Evolutionary conservation across 176 grass and related monocot species (phyloP).

Genomic region (Rhynchospora tenuis): DNA sequence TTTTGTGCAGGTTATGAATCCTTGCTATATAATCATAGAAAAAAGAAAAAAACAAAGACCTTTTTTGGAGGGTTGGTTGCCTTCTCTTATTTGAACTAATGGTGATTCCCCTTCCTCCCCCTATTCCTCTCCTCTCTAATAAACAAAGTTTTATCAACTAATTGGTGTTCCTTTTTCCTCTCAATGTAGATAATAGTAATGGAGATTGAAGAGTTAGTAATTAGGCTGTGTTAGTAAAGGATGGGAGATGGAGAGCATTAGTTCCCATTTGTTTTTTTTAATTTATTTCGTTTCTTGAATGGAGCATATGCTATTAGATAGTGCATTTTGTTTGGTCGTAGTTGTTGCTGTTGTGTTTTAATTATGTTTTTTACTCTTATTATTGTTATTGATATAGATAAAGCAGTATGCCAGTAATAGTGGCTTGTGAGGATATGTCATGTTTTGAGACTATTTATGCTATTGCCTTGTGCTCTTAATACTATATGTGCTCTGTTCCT

Average conservation of each 20-base stretch:
- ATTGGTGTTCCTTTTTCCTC: background rate
- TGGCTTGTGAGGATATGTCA: background rate
- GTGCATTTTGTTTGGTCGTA: background rate
- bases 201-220: constrained; percentile 9
- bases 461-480: background rate
- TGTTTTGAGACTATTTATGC: background rate
- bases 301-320: background rate
- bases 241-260: constrained; percentile 16
- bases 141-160: background rate
- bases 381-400: constrained; percentile 1
- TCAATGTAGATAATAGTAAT: constrained; percentile 13
- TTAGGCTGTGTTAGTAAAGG: constrained; percentile 1
- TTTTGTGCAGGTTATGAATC: constrained; percentile 19
- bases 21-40: constrained; percentile 25
- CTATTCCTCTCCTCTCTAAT: background rate
- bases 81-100: constrained; percentile 20
- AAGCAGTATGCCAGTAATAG: background rate
- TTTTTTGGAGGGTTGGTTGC: background rate
- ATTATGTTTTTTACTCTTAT: background rate
- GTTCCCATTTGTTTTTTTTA: background rate
- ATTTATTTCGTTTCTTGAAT: background rate
- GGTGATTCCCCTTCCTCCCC: background rate
- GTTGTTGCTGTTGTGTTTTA: background rate
- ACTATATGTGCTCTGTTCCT: background rate
- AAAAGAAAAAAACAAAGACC: constrained; percentile 3